Base-by-base conservation (phyloP, 1,139 yeast species). In the Blastobotrys capitulatus region DNA sequence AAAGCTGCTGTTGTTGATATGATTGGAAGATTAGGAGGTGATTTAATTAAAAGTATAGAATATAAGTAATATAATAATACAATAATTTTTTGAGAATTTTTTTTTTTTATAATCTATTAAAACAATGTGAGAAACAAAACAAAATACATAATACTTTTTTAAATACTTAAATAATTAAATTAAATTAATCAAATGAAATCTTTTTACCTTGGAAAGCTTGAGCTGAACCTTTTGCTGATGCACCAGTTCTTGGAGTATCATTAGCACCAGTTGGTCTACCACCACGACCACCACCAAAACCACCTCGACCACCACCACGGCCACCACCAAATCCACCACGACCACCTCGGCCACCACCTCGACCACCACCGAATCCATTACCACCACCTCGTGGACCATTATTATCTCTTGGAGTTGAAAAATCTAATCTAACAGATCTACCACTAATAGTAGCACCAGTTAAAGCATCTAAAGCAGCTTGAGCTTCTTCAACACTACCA, bases 391-490 rank as follows among this genome's bases (percentile, higher is more conserved):
- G 25, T 74, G 64, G 48, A 51, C 59, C 60, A 64, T 67, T 64
- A 63, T 65, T 64, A 57, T 82, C 88, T 73, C 86, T 86, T 69
- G 98, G 97, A 55, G 96, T 80, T 47, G 97, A 86, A 79, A 69
- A 92, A 74, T 92, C 98, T 60, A 92, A 78, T 78, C 98, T 87
- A 63, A 94, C 86, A 56, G 96, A 81, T 76, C 98, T 86, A 61
- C 95, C 96, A 60, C 82, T 90, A 62, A 92, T 77, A 74, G 82
- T 80, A 70, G 83, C 84, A 67, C 97, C 97, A 69, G 87, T 86
- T 71, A 90, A 73, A 52, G 86, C 90, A 58, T 85, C 90, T 59
- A 86, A 74, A 52, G 97, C 97, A 56, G 83, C 79, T 74, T 85
- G 81, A 60, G 98, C 97, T 68, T 88, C 96, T 47, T 90, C 97